phyloP scores from a whole-genome alignment of 2,329 filamentous ascomycete species.

The Exserohilum turcica region DNA sequence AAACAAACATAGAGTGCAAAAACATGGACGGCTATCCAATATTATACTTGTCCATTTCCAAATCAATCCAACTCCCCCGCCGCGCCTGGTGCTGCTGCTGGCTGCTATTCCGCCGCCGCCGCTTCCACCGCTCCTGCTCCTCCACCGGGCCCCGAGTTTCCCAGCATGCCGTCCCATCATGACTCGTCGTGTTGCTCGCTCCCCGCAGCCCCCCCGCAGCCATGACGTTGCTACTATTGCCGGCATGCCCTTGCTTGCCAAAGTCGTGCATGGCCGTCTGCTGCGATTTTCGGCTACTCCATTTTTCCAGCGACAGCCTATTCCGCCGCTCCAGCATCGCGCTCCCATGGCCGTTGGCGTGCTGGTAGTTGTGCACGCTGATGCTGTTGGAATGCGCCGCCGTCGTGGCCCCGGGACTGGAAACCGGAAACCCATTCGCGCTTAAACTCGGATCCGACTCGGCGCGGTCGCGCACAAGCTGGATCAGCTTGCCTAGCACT shows the following conservation, averaged over 20 bases:
- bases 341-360: not conserved
- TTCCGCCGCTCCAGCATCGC: constrained; percentile 13
- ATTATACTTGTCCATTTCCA: constrained; percentile 44
- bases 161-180: not conserved
- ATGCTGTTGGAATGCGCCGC: not conserved
- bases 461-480: constrained; percentile 34
- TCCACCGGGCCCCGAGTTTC: not conserved
- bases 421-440: constrained; percentile 5
- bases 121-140: constrained; percentile 21
- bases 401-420: not conserved
- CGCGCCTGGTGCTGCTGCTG: constrained; percentile 12
- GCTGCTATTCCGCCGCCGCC: constrained; percentile 26
- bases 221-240: constrained; percentile 28
- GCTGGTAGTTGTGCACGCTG: not conserved
- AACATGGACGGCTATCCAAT: constrained; percentile 27
- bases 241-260: constrained; percentile 25
- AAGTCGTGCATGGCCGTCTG: constrained; percentile 12
- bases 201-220: constrained; percentile 20
- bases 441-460: constrained; percentile 28
- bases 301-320: constrained; percentile 25
- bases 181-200: not conserved
- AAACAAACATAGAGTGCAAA: not conserved
- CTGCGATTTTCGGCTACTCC: constrained; percentile 15
- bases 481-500: constrained; percentile 56
- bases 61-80: constrained; percentile 39